Percentiles rank a stretch among this genome's conserved stretches.
Conservation (phyloP, 1,284 basidiomycete species). For the Rhodotorula sp. region DNA sequence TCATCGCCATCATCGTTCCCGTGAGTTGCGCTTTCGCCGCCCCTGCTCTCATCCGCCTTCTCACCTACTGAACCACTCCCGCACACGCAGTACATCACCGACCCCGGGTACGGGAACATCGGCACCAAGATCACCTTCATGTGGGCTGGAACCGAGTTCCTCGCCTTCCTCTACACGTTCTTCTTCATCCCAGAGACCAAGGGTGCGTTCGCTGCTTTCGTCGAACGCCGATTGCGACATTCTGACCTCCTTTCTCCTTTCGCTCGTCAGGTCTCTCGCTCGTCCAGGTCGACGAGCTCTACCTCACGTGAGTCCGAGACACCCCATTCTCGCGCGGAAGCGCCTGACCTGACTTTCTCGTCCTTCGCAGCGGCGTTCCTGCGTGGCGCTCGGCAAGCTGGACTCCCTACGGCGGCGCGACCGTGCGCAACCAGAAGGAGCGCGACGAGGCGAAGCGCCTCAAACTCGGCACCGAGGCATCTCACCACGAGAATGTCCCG, state of each 20-base stretch:
- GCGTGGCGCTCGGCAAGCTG: conserved; percentile 46
- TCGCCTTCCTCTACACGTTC: conserved; percentile 47
- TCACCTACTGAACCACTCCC: background rate
- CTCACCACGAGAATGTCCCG: conserved; percentile 27
- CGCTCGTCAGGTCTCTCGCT: background rate
- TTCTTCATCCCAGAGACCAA: conserved; percentile 52
- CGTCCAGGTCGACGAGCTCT: conserved; percentile 50
- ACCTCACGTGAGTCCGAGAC: conserved; percentile 41
- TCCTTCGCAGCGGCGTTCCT: conserved; percentile 40
- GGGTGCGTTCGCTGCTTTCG: conserved; percentile 42
- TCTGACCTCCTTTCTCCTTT: background rate
- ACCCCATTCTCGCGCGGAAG: background rate
- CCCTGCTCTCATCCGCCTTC: background rate
- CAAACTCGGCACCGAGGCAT: conserved; percentile 30
- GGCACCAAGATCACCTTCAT: conserved; percentile 48
- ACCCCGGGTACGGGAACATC: conserved; percentile 48
- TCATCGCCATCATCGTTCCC: conserved; percentile 50
- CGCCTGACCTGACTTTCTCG: no score
- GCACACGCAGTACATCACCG: conserved; percentile 33
- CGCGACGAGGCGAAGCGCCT: conserved; percentile 28
- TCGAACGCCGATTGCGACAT: conserved; percentile 40
- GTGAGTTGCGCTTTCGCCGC: conserved; percentile 27
- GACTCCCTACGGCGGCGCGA: conserved; percentile 27
- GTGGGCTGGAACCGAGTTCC: conserved; percentile 48
- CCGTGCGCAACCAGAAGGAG: conserved; percentile 16